These are phyloP conservation scores for Diaporthe sp. DNA, from an alignment of 2,329 filamentous ascomycete genomes.

Conservation along the genomic window DNA sequence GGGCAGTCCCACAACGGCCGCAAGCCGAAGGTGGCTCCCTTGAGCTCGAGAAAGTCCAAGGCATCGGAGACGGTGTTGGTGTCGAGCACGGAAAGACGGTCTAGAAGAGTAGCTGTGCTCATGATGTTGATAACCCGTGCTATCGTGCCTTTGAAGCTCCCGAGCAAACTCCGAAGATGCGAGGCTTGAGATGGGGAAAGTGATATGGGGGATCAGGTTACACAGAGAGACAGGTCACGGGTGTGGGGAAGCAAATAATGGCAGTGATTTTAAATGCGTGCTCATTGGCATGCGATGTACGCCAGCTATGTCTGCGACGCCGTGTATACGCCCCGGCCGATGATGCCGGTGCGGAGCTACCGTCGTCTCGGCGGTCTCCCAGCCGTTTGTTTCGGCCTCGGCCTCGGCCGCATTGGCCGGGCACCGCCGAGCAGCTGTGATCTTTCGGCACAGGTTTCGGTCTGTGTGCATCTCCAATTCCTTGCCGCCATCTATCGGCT, in stretches of 20 bases:
- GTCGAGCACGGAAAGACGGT: slow-evolving; percentile 6
- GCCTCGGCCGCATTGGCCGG: not conserved
- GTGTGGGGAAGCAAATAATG: not conserved
- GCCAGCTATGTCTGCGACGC: not conserved
- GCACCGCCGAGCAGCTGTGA: not conserved
- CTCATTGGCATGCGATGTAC: not conserved
- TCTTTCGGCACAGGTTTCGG: not conserved
- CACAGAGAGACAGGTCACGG: not conserved
- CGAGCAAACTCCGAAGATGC: not conserved
- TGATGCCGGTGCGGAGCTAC: not conserved
- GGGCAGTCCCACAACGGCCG: slow-evolving; percentile 9
- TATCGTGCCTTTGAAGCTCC: not conserved
- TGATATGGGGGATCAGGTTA: not conserved
- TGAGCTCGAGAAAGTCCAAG: not conserved
- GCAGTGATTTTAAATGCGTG: not conserved
- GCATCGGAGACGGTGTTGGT: slow-evolving; percentile 17
- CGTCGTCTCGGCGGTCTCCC: not conserved
- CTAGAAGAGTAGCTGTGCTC: not conserved
- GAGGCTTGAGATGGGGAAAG: not conserved
- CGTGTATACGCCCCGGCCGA: not conserved
- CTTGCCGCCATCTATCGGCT: too few species aligned
- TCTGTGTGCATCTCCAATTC: too few species aligned
- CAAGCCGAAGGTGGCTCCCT: slow-evolving; percentile 6
- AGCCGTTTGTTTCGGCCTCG: not conserved
- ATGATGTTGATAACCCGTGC: not conserved